These are phyloP conservation scores for Phaseolus coccineus DNA, from an alignment of 331 rosid genomes.

Conservation along the genomic window DNA sequence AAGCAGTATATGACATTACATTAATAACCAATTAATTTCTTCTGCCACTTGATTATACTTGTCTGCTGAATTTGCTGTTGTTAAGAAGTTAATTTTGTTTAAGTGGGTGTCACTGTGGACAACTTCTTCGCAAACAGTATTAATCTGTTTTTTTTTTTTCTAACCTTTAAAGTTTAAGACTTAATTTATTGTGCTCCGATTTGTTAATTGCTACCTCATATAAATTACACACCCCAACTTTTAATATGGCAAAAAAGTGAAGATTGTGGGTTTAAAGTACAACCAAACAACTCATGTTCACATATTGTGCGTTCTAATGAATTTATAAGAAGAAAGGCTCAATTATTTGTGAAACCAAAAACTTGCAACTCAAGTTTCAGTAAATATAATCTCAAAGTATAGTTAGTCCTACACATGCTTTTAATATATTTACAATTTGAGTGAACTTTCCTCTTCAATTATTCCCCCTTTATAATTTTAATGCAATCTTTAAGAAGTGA, in stretches of 20 bases:
- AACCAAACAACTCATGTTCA: conserved; percentile 12
- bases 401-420: neutral
- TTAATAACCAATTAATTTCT: conserved; percentile 1
- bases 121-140: conserved; percentile 6
- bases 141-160: conserved; percentile 24
- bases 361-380: neutral
- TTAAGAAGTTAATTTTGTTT: conserved; percentile 27
- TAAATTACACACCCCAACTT: neutral
- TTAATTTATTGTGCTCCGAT: neutral
- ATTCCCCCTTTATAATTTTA: conserved; percentile 14
- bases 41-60: conserved; percentile 41
- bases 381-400: conserved; percentile 7
- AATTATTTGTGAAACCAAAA: neutral
- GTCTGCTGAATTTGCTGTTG: conserved; percentile 4
- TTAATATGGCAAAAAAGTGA: neutral
- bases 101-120: conserved; percentile 44
- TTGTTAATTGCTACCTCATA: conserved; percentile 1
- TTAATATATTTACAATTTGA: conserved; percentile 17
- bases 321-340: neutral
- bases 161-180: conserved; percentile 22
- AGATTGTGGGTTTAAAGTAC: neutral
- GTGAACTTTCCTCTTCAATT: conserved; percentile 3
- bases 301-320: neutral
- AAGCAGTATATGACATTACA: conserved; percentile 37
- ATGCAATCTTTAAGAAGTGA: conserved; percentile 17